phyloP scores from a whole-genome alignment of 331 rosid species.

The Acacia pycnantha region DNA sequence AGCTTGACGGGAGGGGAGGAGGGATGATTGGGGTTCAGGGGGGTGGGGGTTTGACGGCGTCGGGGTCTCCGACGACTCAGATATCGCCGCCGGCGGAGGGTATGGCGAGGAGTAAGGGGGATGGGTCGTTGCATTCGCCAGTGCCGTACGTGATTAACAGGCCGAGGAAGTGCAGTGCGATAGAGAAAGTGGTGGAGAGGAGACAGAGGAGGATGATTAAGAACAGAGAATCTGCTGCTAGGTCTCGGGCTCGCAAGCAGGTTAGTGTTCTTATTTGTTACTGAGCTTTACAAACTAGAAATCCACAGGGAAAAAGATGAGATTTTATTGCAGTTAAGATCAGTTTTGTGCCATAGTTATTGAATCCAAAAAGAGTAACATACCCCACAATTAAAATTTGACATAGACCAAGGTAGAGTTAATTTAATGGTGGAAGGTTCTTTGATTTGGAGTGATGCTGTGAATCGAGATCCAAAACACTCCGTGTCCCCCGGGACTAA shows the following conservation, averaged over 20 bases:
- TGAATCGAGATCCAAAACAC: too few relatives aligned
- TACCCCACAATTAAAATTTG: too few relatives aligned
- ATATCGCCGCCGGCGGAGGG: slow-evolving; percentile 60
- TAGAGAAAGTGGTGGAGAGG: slow-evolving; percentile 92
- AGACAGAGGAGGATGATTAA: slow-evolving; percentile 97
- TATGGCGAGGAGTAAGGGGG: slow-evolving; percentile 36
- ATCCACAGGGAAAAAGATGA: neutral
- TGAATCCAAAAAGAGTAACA: too few relatives aligned
- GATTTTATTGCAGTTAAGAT: neutral
- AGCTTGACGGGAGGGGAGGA: slow-evolving; percentile 45
- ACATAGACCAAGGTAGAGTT: too few relatives aligned
- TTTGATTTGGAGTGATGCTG: too few relatives aligned
- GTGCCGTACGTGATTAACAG: slow-evolving; percentile 66
- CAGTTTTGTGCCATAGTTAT: neutral
- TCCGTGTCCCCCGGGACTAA: too few relatives aligned
- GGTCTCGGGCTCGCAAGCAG: slow-evolving; percentile 99
- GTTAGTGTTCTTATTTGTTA: slow-evolving; percentile 31
- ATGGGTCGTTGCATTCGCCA: slow-evolving; percentile 54
- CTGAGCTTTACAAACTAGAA: neutral
- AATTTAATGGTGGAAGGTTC: too few relatives aligned
- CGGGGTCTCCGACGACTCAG: slow-evolving; percentile 61
- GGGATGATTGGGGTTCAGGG: slow-evolving; percentile 43
- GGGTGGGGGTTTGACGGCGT: slow-evolving; percentile 37
- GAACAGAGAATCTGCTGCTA: slow-evolving; percentile 95
- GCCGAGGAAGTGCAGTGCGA: slow-evolving; percentile 57